Percentiles rank a stretch among this genome's conserved stretches.
These are phyloP conservation scores for Coniochaeta hoffmannii DNA, from an alignment of 2,329 filamentous ascomycete genomes.

Conservation along the genomic window DNA sequence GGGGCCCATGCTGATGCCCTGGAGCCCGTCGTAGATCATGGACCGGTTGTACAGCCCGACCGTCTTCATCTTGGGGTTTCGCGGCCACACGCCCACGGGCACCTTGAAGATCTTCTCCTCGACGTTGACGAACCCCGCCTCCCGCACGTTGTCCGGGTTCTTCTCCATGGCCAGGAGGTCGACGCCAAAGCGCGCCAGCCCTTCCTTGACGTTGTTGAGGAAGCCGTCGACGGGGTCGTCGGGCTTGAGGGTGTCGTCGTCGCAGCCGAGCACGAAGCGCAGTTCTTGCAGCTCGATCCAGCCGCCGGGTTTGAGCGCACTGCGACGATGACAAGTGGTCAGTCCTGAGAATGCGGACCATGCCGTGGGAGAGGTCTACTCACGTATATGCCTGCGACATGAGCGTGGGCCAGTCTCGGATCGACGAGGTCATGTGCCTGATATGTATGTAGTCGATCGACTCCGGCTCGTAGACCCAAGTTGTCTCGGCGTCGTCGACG, in stretches of 20 bases:
- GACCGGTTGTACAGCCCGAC: conserved; percentile 12
- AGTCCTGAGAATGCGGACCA: too few relatives aligned
- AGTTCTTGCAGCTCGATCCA: conserved; percentile 12
- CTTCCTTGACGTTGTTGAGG: conserved; percentile 14
- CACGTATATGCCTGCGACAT: conserved; percentile 27
- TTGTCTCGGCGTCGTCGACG: conserved; percentile 27
- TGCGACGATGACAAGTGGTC: neutral
- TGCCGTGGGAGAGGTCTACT: conserved; percentile 9
- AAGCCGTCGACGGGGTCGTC: conserved; percentile 5
- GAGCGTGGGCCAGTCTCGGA: conserved; percentile 25
- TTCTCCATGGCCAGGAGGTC: conserved; percentile 20
- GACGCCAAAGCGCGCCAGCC: conserved; percentile 20
- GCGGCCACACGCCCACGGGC: conserved; percentile 17
- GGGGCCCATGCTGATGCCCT: conserved; percentile 12
- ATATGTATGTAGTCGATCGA: conserved; percentile 27
- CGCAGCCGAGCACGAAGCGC: conserved; percentile 7
- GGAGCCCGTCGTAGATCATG: conserved; percentile 13
- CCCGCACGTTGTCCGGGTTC: conserved; percentile 10
- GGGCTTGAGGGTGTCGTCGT: conserved; percentile 11
- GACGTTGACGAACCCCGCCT: conserved; percentile 18
- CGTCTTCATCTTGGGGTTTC: conserved; percentile 15
- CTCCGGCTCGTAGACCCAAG: conserved; percentile 27
- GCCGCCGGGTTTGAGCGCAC: conserved; percentile 14
- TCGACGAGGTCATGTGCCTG: conserved; percentile 16
- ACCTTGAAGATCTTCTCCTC: conserved; percentile 13